Percentiles rank a stretch among this genome's conserved stretches.
phyloP scores from a whole-genome alignment of 2,329 filamentous ascomycete species.

The Apiospora koreana region DNA sequence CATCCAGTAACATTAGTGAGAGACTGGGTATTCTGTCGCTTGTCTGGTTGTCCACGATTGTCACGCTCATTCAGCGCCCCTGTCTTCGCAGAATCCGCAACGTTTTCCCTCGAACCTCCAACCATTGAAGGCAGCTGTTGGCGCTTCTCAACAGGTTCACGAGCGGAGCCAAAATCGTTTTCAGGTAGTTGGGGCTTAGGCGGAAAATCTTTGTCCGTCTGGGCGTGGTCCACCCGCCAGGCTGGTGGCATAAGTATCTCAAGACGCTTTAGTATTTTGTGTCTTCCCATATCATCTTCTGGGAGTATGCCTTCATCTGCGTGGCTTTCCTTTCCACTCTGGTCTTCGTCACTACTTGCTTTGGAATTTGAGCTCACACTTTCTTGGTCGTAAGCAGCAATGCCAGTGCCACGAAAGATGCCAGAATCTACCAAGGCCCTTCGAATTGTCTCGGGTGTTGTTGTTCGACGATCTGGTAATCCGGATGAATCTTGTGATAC shows the following conservation, averaged over 20 bases:
- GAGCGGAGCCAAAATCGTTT: not conserved
- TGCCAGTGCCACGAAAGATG: slow-evolving; percentile 13
- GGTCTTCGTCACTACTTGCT: not conserved
- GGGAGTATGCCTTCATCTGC: not conserved
- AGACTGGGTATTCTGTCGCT: not conserved
- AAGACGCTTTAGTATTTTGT: not conserved
- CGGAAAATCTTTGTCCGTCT: not conserved
- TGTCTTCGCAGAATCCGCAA: not conserved
- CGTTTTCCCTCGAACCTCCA: not conserved
- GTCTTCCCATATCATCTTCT: not conserved
- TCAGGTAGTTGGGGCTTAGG: not conserved
- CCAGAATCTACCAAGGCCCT: slow-evolving; percentile 12
- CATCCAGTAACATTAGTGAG: not conserved
- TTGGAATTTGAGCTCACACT: not conserved
- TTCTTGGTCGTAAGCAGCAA: slow-evolving; percentile 11
- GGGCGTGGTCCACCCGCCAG: not conserved
- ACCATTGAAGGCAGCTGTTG: not conserved
- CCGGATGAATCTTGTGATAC: not conserved
- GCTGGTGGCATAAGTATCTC: not conserved
- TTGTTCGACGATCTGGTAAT: not conserved
- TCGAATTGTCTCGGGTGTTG: slow-evolving; percentile 6
- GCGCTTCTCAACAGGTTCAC: not conserved
- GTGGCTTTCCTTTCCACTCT: not conserved
- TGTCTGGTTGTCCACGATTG: not conserved
- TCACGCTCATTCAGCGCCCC: not conserved